A percentile compares a stretch with the other conserved stretches of the same genome.
phyloP scores from a whole-genome alignment of 305 asterid species.

The Fraxinus dipetala region DNA sequence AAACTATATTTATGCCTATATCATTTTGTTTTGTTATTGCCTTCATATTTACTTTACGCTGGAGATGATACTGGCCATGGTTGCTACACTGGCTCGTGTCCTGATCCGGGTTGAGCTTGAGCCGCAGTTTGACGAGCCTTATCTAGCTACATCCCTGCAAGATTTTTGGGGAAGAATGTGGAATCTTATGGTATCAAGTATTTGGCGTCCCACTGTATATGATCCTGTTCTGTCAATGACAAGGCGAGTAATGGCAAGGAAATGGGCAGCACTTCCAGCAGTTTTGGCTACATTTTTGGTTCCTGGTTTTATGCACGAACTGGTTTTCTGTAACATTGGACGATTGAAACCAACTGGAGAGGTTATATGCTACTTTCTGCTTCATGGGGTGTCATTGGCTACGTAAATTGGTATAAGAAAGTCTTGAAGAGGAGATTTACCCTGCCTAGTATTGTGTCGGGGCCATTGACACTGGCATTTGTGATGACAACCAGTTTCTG shows the following conservation, averaged over 20 bases:
- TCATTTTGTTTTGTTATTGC: not conserved
- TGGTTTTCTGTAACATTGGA: slow-evolving; percentile 45
- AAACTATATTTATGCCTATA: not conserved
- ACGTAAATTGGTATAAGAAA: slow-evolving; percentile 25
- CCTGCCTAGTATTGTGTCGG: slow-evolving; percentile 34
- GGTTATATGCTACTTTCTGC: slow-evolving; percentile 35
- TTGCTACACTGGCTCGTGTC: slow-evolving; percentile 15
- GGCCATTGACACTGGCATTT: slow-evolving; percentile 28
- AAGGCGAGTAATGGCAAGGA: not conserved
- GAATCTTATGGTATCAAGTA: slow-evolving; percentile 48
- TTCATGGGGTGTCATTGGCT: slow-evolving; percentile 42
- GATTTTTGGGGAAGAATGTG: slow-evolving; percentile 63
- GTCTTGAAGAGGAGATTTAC: slow-evolving; percentile 12
- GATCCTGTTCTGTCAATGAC: slow-evolving; percentile 20
- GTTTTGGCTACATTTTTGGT: slow-evolving; percentile 46
- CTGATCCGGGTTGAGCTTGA: slow-evolving; percentile 37
- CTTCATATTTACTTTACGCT: not conserved
- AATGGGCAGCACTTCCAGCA: slow-evolving; percentile 38
- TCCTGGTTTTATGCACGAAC: slow-evolving; percentile 64
- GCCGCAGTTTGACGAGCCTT: slow-evolving; percentile 46
- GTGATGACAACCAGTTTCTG: slow-evolving; percentile 40
- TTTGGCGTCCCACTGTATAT: slow-evolving; percentile 39
- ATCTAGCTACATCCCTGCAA: slow-evolving; percentile 44
- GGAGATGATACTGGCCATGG: slow-evolving; percentile 31
- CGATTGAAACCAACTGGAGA: slow-evolving; percentile 42